Evolutionary conservation across 805 yeast genomes (phyloP), one percentile per base, ranked within the genome.

Genomic region (Metschnikowia colocasiae): DNA sequence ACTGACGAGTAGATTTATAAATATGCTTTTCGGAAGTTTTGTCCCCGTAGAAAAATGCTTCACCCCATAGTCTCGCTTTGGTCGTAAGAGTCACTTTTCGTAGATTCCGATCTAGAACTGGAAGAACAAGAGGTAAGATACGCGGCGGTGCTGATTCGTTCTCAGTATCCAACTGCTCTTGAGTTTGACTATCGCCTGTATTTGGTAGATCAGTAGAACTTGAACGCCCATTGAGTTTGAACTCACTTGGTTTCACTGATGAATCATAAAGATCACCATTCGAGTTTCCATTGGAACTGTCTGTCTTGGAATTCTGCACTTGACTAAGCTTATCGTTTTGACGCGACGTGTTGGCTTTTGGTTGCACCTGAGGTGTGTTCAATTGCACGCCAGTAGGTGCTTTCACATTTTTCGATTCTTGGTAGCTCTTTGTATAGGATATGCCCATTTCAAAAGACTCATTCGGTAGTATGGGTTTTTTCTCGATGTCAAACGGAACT

Each of bases 381-480:
- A 20, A 3, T 18, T 26, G 41, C 22, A 38, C 25, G n/a, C 25
- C 4, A 20, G 26, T 19, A 12, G 22, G 3, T 9, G 18, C 4
- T 19, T 39, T 39, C 9, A 18, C 10, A 10, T 7, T 7, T 39
- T 39, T 39, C 9, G n/a, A n/a, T 4, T 39, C 42, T 15, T 39
- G 42, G 7, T 29, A 26, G n/a, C 18, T 15, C 18, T 39, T 39
- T 8, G 42, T 22, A 15, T 39, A 20, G 4, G 33, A n/a, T 3
- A 39, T 19, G 26, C 34, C 34, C 25, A 20, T n/a, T 44, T 71
- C 76, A 40, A 65, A 68, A 13, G 59, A 50, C 55, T 72, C 75
- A 38, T 60, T 63, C 4, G 71, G 69, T 6, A 62, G 55, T 2
- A 69, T 39, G 0, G 75, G 75, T 18, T 62, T 57, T 39, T 61